Base-by-base conservation (phyloP, 805 yeast species). In the Metschnikowia peoriensis region DNA sequence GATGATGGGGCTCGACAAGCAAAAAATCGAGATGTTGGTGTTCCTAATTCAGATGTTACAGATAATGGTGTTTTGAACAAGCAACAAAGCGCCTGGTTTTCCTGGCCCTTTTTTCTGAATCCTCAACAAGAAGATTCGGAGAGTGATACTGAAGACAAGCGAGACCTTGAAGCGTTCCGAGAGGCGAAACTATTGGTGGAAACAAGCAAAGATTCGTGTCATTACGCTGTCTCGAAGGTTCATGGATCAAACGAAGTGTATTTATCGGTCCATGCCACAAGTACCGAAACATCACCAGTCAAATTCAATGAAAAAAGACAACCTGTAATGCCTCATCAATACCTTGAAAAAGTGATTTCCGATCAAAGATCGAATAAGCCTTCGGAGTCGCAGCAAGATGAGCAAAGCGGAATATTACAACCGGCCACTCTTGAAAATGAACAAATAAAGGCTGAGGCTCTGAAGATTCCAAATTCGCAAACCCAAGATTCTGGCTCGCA, bases 281-380 rank as follows among this genome's bases (percentile, higher is more conserved):
- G 56, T 6, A 66, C 76, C 1, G 71, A 70, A 49, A 34, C 41
- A 1, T 62, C 56, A 29, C 79, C 79, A 4, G 76, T 73, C 1
- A 59, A 55, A 44, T 71, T 67, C 53, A 63, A 62, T 39, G 57
- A 63, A 38, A 64, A 61, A 38, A 69, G 65, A 44, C 61, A 66
- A 17, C 78, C 78, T 0, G 44, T 72, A 1, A 59, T 66, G 7
- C 72, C 74, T 5, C 66, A 64, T 43, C 77, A 75, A 59, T 54
- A 63, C 14, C 71, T 68, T 44, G 78, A 73, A 48, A 61, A 58
- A 9, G 41, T 61, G 9, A 56, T 71, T 7, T 46, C 48, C 14
- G 48, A 49, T 34, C 40, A 43, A 10, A 51, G 15, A 17, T 6
- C 46, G 11, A 10, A 11, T 11, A 42, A 47, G 29, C 10, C 28